These are phyloP conservation scores for Xylaria sp. DNA, from an alignment of 2,329 filamentous ascomycete species.

Conservation along the genomic window DNA sequence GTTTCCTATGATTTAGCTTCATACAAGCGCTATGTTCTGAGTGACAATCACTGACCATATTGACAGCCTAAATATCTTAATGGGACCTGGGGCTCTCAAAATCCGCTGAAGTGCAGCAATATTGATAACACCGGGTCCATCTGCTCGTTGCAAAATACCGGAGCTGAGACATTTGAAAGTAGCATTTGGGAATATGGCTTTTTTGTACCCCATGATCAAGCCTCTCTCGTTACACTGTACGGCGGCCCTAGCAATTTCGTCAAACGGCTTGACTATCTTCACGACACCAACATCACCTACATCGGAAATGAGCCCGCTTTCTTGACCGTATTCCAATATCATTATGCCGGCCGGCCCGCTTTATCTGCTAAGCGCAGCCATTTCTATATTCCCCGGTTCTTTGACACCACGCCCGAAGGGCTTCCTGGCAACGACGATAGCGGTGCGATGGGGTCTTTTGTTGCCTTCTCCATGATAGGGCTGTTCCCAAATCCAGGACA, in stretches of 20 bases:
- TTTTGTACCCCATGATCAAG: constrained; percentile 66
- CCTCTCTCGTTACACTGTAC: constrained; percentile 65
- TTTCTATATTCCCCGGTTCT: constrained; percentile 73
- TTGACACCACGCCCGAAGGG: constrained; percentile 67
- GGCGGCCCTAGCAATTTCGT: constrained; percentile 69
- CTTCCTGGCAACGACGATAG: constrained; percentile 78
- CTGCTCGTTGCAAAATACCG: constrained; percentile 70
- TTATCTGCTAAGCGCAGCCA: constrained; percentile 66
- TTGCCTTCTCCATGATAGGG: constrained; percentile 75
- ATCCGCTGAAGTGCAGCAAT: constrained; percentile 72
- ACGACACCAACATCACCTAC: constrained; percentile 72
- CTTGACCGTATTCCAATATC: constrained; percentile 70
- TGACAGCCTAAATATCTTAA: constrained; percentile 69
- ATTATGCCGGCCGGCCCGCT: constrained; percentile 73
- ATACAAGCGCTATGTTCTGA: neutral
- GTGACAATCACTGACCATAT: neutral
- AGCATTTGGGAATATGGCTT: constrained; percentile 80
- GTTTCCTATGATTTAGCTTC: neutral
- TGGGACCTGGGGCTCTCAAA: constrained; percentile 74
- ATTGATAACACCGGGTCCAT: constrained; percentile 58
- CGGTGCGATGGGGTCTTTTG: constrained; percentile 76
- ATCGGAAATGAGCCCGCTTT: constrained; percentile 68
- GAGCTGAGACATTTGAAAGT: constrained; percentile 77
- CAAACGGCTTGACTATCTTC: constrained; percentile 70
- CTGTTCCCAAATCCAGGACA: constrained; percentile 76